Base-by-base conservation (phyloP, 2,329 filamentous ascomycete genomes). In the Cordyceps farinosa region DNA sequence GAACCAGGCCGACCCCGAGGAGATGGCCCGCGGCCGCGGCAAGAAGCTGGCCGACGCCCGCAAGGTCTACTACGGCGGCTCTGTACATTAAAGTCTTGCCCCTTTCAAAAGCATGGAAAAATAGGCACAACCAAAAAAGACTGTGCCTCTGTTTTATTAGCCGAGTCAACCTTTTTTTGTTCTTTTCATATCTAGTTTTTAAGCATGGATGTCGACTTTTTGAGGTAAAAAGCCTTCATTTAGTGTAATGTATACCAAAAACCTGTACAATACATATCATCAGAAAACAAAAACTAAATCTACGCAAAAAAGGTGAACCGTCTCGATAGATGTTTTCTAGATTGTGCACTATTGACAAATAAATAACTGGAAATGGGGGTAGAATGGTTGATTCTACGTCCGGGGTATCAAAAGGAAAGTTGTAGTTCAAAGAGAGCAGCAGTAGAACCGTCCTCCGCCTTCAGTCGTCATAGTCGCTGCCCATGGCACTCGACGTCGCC, bases 11-110 rank as follows among this genome's bases (percentile, higher is more conserved):
- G 83, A 96, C 72, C 95, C 95, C 36, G 91, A 98, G 75, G 88
- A 94, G 73, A 89, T 99, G 73, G 95, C 95, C 63, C 84, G 90
- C 56, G 94, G 92, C 59, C 82, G 93, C 67, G 94, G 95, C 65
- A 94, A 91, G 85, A 99, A 99, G 84, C 76, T 99, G 73, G 92
- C 99, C 40, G 95, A 99, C 80, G 91, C 94, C 67, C 84, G 95
- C 70, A 97, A 95, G 82, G 95, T 98, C 72, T 99, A 99, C 80
- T 98, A 97, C 78, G 92, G 91, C 59, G 92, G 92, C 45, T 84
- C 83, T 76, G 83, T 89, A 76, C 84, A 85, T 72, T 86, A 83
- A 73, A 60, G 11, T n/a, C 11, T 13, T 36, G 22, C 27, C 13
- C 13, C 29, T n/a, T 22, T 22, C 22, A 22, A 22, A 22, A 22